Conservation (phyloP, 176 grass and related monocot species). For the Microstegium vimineum region DNA sequence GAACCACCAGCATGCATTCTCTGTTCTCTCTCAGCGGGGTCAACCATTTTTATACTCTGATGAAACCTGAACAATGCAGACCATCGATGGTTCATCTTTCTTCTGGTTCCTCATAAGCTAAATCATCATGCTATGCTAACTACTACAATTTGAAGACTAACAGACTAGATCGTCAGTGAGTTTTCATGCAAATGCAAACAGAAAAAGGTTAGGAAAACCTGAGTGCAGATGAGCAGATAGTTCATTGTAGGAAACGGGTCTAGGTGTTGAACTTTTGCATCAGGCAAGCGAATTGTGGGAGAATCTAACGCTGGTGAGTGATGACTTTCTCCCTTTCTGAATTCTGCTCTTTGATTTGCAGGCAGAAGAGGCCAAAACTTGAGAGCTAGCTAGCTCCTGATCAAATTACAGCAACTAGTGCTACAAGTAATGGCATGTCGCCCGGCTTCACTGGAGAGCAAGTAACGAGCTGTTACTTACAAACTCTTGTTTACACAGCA, state of each 20-base stretch:
- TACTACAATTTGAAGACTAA: neutral
- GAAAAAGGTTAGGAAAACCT: too few species aligned
- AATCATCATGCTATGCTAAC: neutral
- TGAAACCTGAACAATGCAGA: neutral
- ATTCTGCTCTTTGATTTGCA: conserved; percentile 2
- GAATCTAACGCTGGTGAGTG: neutral
- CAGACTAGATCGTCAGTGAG: neutral
- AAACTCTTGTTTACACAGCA: neutral
- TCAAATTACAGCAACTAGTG: neutral
- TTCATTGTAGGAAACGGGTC: neutral
- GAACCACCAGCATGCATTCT: neutral
- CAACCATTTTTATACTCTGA: conserved; percentile 25
- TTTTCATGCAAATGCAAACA: neutral
- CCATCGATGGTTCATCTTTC: neutral
- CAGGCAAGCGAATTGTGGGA: neutral
- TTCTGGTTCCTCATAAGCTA: neutral
- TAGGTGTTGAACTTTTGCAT: too few species aligned
- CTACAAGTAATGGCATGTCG: neutral
- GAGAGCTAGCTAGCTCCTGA: neutral
- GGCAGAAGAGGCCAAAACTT: neutral
- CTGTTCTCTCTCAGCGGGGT: conserved; percentile 7
- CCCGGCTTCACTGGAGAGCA: neutral
- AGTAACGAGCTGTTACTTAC: neutral
- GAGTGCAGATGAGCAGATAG: too few species aligned
- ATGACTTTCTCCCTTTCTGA: neutral